Evolutionary conservation across 1,284 basidiomycete species (phyloP).

Genomic region (Testicularia cyperi): DNA sequence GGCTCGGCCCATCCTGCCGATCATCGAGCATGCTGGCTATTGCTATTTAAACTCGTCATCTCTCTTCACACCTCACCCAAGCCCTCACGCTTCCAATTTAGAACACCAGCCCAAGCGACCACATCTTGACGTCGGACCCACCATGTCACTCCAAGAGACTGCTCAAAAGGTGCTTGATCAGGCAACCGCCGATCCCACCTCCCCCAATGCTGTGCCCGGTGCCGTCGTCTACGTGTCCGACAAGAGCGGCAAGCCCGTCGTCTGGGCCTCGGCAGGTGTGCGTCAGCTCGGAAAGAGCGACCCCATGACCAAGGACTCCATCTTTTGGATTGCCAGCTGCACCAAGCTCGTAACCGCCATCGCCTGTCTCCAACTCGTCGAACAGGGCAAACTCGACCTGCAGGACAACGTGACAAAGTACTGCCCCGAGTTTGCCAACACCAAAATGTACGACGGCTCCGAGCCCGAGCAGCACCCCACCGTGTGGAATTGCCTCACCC

Average conservation of each 20-base stretch:
- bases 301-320: constrained; percentile 40
- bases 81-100: too few relatives aligned
- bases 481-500: constrained; percentile 36
- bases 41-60: too few relatives aligned
- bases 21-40: too few relatives aligned
- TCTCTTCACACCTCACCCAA: too few relatives aligned
- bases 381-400: constrained; percentile 48
- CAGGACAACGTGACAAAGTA: constrained; percentile 43
- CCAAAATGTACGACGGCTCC: constrained; percentile 31
- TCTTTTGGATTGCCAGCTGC: constrained; percentile 49
- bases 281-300: constrained; percentile 28
- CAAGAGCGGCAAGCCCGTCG: constrained; percentile 36
- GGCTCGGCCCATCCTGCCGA: too few relatives aligned
- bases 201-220: constrained; percentile 34
- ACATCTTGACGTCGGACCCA: too few relatives aligned
- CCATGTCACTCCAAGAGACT: constrained; percentile 21
- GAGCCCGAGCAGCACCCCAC: constrained; percentile 39
- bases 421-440: constrained; percentile 47
- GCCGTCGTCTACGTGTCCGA: constrained; percentile 47
- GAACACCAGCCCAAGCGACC: background rate
- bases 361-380: constrained; percentile 56
- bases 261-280: constrained; percentile 40
- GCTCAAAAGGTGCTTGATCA: constrained; percentile 23
- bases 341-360: constrained; percentile 60
- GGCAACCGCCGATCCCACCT: constrained; percentile 13